Evolutionary conservation across 306 rosid genomes (phyloP), one percentile per base, ranked within the genome.

Genomic region (Nissolia schottii): DNA sequence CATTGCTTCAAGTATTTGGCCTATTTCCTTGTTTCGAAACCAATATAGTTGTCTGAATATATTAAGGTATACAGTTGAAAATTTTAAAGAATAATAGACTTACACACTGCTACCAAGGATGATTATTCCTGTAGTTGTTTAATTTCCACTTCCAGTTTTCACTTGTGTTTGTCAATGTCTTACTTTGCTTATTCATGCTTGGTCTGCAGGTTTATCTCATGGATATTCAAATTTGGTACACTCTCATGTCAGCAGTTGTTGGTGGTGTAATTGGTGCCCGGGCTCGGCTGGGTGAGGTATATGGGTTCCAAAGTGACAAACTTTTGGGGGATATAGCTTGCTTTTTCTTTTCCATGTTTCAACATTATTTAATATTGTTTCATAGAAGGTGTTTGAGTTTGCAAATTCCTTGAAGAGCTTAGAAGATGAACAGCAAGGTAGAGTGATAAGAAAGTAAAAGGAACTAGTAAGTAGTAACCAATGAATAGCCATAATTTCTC

Each of bases 261-360:
- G 99, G 99, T 71, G 99, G 99, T 77, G 88, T 94, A 67, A 89
- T 45, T 81, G 99, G 99, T 82, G 99, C 99, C 27, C 85, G 96
- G 34, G 88, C 87, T 56, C 99, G 99, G 24, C 83, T 94, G 29
- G 99, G 99, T 46, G 99, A 94, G 99, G 99, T 94, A 89, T 74
- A 32, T 71, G 51, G 40, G 29, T 60, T 41, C 29, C 19, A 58
- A 19, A 18, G 24, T 71, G 46, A 37, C 22, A 41, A 35, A 14
- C 5, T 34, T 63, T 79, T 29, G 11, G 28, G 28, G 34, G 65
- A 15, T 15, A 32, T 34, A 15, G 23, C 49, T 46, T 22, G 8
- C 6, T 49, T n/a, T 55, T 54, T 76, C 34, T n/a, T 31, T 71
- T 24, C 11, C 7, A 50, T 53, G 3, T 46, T 64, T 29, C 4